Base-by-base conservation (phyloP, 352 stramenopile species). In the Blastocystis sp. region DNA sequence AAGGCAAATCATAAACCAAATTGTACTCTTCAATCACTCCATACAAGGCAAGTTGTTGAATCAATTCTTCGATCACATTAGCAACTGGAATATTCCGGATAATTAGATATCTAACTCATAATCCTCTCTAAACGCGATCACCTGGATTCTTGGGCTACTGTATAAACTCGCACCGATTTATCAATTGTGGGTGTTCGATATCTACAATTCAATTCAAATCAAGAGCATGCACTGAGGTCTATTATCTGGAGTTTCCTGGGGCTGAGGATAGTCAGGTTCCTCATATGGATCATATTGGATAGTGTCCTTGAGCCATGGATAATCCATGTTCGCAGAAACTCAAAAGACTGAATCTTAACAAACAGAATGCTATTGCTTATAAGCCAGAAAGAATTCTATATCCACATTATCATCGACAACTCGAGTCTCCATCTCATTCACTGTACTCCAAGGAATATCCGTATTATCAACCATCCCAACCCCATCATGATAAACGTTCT, bases 311-410 rank as follows among this genome's bases (percentile, higher is more conserved):
- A 83, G 54, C 71, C 71, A 83, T 24, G 71, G 71, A 61, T 83
- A 54, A 66, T 63, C 58, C 71, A 83, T 83, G 16, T 19, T 80
- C 21, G 27, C 16, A 63, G 9, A 49, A 66, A 24, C 21, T 52
- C 39, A 46, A 46, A 46, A 46, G 39, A 46, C 39, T 46, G 2
- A 9, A 54, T 19, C 66, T 5, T n/a, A 83, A 83, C 71, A 83
- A 83, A 83, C 71, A 61, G 12, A 19, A 12, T 29, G 27, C 65
- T 63, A 83, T 66, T 83, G 71, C 71, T 83, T 83, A 65, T 83
- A 65, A 12, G 71, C 46, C 71, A 83, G 42, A 27, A 83, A 83
- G 71, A 83, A 83, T 39, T 83, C 71, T 24, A 83, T 83, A 5
- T 83, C 71, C 16, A 46, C 19, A 83, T 83, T 83, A 19, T 42